Evolutionary conservation across 225 moss, liverwort and hornwort species (phyloP).

Genomic region (Neckera pumila): DNA sequence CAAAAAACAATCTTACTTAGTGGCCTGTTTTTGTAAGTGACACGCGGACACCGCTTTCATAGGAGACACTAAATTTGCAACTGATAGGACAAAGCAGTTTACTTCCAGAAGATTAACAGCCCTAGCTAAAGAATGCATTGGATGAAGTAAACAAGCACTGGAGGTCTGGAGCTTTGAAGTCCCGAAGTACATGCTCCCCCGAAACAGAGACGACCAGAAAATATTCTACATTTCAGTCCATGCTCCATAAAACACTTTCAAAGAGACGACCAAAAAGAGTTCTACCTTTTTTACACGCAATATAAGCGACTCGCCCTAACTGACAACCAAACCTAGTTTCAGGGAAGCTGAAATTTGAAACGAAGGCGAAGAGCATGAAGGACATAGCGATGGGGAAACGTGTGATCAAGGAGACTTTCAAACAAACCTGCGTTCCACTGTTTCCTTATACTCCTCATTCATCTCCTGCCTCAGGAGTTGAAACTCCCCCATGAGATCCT

Average conservation of each 20-base stretch:
- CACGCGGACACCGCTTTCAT: not conserved
- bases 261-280: no score
- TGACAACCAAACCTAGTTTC: not conserved
- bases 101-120: not conserved
- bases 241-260: not conserved
- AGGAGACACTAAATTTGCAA: not conserved
- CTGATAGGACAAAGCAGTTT: not conserved
- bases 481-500: slow-evolving; percentile 46
- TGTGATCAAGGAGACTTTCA: no score
- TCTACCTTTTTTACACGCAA: not conserved
- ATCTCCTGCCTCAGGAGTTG: slow-evolving; percentile 23
- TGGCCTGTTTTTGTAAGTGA: not conserved
- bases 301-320: not conserved
- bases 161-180: not conserved
- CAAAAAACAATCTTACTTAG: no score
- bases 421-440: slow-evolving; percentile 30
- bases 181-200: not conserved
- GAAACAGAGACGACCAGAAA: not conserved
- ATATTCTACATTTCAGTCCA: not conserved
- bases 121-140: not conserved
- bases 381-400: not conserved
- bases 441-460: slow-evolving; percentile 44
- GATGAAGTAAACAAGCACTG: not conserved
- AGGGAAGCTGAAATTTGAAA: not conserved
- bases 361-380: not conserved